Base-by-base conservation (phyloP, 768 basidiomycete genomes). In the Termitomyces sp. region DNA sequence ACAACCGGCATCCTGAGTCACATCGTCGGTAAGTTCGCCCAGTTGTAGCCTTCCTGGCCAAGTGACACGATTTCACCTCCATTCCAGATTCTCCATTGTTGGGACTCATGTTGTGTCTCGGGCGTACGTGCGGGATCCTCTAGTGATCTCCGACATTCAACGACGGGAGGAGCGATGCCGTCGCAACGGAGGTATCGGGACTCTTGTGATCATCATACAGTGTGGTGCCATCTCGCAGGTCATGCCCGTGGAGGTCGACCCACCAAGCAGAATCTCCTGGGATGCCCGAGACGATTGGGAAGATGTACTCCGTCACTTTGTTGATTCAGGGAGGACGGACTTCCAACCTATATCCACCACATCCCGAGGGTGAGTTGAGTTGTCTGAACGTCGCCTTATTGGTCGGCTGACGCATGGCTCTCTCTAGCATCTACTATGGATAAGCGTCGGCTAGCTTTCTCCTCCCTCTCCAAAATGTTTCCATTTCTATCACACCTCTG, bases 271-370 rank as follows among this genome's bases (percentile, higher is more conserved):
- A 63, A 90, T 91, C 65, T 75, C 83, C 34, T 92, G 90, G 90
- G 89, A 90, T 67, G 63, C 71, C 19, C 77, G 89, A 54, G 84
- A 84, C 11, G 90, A 92, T 69, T 92, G 90, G 90, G 70, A 75
- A 5, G 76, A 78, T 19, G 83, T 87, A 32, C 81, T 92, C 45
- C 73, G 78, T 35, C 84, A 89, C 71, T 91, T 87, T 65, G 84
- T 90, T 56, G 84, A 86, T 56, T 75, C 77, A 19, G 90, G 88
- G 29, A 81, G 88, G 46, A 84, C 83, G 17, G 89, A 90, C 68
- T 92, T 92, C 73, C 82, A 85, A 66, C 90, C 90, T n/a, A 87
- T 90, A 76, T 89, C 88, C 40, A 88, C 89, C 19, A 87, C 88
- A 10, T 56, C 84, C 6, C 72, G 84, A 73, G 89, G 89, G 89